These are phyloP conservation scores for Populus deltoides DNA, from an alignment of 345 rosid genomes.

Conservation along the genomic window DNA sequence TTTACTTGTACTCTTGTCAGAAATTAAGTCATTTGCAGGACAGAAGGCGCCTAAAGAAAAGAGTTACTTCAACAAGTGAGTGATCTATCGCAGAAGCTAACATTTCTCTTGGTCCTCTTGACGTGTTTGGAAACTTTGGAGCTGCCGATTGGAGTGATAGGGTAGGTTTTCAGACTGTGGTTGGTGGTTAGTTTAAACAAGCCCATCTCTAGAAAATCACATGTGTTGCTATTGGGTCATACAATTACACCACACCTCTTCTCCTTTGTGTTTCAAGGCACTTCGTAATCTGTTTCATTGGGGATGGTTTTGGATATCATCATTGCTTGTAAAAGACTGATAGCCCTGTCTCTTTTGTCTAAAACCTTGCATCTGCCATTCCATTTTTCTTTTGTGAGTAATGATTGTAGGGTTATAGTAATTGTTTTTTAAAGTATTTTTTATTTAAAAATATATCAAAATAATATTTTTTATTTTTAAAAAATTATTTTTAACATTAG, in stretches of 20 bases:
- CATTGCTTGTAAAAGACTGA: background rate
- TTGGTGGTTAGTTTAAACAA: background rate
- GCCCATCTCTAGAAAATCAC: background rate
- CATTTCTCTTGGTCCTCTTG: background rate
- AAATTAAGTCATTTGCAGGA: background rate
- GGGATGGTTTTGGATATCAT: background rate
- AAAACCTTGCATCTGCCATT: background rate
- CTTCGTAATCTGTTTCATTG: background rate
- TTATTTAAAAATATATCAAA: no score
- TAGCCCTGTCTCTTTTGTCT: background rate
- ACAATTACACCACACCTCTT: slow-evolving; percentile 7
- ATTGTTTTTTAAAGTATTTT: no score
- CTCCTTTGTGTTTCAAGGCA: background rate
- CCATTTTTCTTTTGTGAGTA: accelerated
- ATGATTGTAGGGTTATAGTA: no score
- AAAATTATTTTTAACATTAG: no score
- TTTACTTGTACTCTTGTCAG: slow-evolving; percentile 4
- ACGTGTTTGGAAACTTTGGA: background rate
- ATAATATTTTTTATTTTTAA: no score
- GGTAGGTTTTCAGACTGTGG: background rate
- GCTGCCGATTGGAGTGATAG: background rate
- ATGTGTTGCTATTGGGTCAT: background rate
- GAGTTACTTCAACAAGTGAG: no score
- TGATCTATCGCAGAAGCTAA: background rate
- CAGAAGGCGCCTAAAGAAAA: background rate